Base-by-base conservation (phyloP, 495 filamentous ascomycete genomes). In the Antarctomyces pellizariae region DNA sequence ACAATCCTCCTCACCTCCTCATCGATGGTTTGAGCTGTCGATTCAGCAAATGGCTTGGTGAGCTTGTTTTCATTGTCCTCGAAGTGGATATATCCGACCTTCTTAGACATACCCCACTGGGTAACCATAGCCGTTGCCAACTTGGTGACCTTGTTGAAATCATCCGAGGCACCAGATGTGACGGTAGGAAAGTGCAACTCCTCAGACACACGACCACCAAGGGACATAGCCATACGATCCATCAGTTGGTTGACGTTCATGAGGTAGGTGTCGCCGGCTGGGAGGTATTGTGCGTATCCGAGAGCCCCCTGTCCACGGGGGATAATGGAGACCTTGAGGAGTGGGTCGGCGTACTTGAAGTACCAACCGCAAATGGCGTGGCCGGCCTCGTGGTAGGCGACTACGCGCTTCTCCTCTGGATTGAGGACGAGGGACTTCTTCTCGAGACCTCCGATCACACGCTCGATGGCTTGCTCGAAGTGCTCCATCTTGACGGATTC, bases 151-250 rank as follows among this genome's bases (percentile, higher is more conserved):
- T 97, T 97, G 52, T 91, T 90, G 62, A 97, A 97, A 44, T 97
- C 86, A 46, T 97, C 86, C 20, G 67, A 75, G 11, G 86, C 86
- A 24, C 86, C 86, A 32, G 71, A 78, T 3, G 89, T 97, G 13
- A 97, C 84, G 6, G 77, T 91, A 13, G 83, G 73, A 48, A 95
- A 97, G 50, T 95, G 80, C 3, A 97, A 45, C 49, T 97, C 86
- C 50, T 97, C 86, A 19, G 72, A 82, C 21, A 97, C 75, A 35
- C 86, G 73, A 2, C 86, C 86, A 38, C 76, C 86, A 20, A 97
- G 67, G 10, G 86, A 92, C 86, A 97, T 97, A 34, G 89, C 86
- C 89, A 97, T 97, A 33, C 89, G 79, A 49, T 97, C 86, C 83
- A 93, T 93, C 14, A 97, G 56, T 54, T 97, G 86, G 47, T 83